Evolutionary conservation across 2,329 filamentous ascomycete genomes (phyloP), one percentile per base, ranked within the genome.

Genomic region (Pseudocercospora fijiensis): DNA sequence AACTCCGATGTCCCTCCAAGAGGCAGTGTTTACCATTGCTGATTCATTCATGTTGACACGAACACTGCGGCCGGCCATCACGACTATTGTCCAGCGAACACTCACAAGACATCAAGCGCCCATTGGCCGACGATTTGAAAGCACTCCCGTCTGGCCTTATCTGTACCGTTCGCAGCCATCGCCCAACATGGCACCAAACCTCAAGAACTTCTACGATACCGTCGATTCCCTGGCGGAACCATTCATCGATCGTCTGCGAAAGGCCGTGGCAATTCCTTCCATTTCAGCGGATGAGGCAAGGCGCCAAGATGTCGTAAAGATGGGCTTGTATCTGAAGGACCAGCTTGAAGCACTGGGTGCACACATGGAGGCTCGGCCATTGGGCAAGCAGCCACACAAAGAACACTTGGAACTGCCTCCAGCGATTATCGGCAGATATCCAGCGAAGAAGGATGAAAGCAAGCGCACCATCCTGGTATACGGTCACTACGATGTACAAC

Each of bases 401-500:
- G 92, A 96, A 75, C 84, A 93, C 72, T 88, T 99, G 71, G 89
- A 96, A 62, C 89, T 99, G 16, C 95, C 95, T 3, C 95, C 95
- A 1, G 93, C 96, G 58, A 87, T 99, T 61, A 86, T 99, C 67
- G 94, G 89, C 57, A 89, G 95, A 70, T 98, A 98, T 78, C 74
- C 74, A 22, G 73, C 72, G 10, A 93, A 95, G 70, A 91, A 87
- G 78, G 93, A 98, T 78, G 88, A 90, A 79, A 91, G 86, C 78
- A 99, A 98, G 86, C 87, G 91, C 65, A 98, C 93, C 37, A 95
- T 99, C 70, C 85, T 99, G 66, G 92, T 99, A 53, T 99, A 99
- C 76, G 95, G 95, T 55, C 95, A 99, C 83, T 99, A 99, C 82
- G 95, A 99, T 77, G 95, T 99, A 37, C 95, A 99, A 81, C 95